Conservation (phyloP, 2,329 filamentous ascomycete species). For the Xylariaceae sp. region DNA sequence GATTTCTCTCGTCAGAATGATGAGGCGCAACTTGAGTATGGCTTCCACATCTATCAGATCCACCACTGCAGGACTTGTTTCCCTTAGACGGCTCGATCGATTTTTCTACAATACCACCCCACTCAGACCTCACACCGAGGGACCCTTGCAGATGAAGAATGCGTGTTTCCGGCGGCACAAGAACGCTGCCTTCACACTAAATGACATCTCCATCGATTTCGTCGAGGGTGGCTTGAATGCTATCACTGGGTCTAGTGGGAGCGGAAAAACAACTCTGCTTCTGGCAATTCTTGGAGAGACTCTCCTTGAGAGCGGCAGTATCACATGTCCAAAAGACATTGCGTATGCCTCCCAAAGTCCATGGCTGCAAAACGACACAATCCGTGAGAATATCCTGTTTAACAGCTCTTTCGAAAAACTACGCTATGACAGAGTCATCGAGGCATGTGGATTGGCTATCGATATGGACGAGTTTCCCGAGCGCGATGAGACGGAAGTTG, state of each 20-base stretch:
- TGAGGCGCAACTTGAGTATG: slow-evolving; percentile 52
- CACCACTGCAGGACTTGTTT: slow-evolving; percentile 44
- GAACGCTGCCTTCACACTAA: slow-evolving; percentile 48
- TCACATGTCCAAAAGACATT: slow-evolving; percentile 50
- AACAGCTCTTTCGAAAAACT: slow-evolving; percentile 47
- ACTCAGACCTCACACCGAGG: slow-evolving; percentile 46
- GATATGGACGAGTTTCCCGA: slow-evolving; percentile 51
- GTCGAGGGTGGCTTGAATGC: slow-evolving; percentile 54
- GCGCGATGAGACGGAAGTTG: slow-evolving; percentile 51
- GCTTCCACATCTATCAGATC: slow-evolving; percentile 44
- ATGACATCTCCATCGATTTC: slow-evolving; percentile 50
- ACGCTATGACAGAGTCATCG: slow-evolving; percentile 55
- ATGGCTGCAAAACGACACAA: slow-evolving; percentile 57
- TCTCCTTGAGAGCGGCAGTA: slow-evolving; percentile 44
- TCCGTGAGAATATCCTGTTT: slow-evolving; percentile 55
- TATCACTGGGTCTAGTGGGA: slow-evolving; percentile 52
- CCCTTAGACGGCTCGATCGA: slow-evolving; percentile 51
- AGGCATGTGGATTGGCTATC: slow-evolving; percentile 52
- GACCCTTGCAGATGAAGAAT: slow-evolving; percentile 45
- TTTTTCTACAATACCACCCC: slow-evolving; percentile 53
- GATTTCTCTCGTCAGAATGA: slow-evolving; percentile 50
- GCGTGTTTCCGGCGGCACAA: slow-evolving; percentile 51
- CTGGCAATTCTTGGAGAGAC: slow-evolving; percentile 55
- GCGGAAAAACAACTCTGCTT: slow-evolving; percentile 57
- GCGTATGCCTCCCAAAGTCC: slow-evolving; percentile 57